A percentile compares a stretch with the other conserved stretches of the same genome.
phyloP scores from a whole-genome alignment of 306 rosid genomes.

The Mimosa bimucronata region DNA sequence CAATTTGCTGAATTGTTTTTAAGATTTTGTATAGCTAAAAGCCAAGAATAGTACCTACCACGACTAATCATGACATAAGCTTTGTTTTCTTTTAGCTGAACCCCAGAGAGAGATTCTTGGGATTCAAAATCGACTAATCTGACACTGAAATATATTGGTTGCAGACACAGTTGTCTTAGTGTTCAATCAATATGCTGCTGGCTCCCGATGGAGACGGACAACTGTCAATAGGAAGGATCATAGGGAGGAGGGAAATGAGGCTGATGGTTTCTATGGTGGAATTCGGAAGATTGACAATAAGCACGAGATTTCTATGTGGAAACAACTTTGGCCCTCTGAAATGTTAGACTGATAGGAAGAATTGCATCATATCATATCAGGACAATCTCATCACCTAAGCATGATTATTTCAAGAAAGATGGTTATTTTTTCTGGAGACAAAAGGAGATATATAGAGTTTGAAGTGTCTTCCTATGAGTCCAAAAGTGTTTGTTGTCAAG shows the following conservation, averaged over 20 bases:
- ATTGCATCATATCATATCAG: not conserved
- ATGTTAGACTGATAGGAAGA: not conserved
- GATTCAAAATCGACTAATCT: not conserved
- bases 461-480: conserved; percentile 16
- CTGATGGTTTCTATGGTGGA: conserved; percentile 16
- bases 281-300: not conserved
- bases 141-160: not conserved
- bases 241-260: conserved; percentile 23
- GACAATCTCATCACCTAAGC: not conserved
- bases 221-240: not conserved
- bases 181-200: not conserved
- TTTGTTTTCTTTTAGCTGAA: not conserved
- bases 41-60: not conserved
- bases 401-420: not conserved
- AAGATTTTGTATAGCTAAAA: not conserved
- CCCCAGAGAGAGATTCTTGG: not conserved
- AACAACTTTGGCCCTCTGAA: conserved; percentile 22
- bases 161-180: conserved; percentile 6
- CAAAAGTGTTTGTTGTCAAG: conserved; percentile 6
- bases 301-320: conserved; percentile 21
- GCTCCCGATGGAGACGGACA: not conserved
- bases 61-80: not conserved
- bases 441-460: not conserved
- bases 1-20: not conserved
- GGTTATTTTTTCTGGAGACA: not conserved